Conservation (phyloP, 352 stramenopile species). For the Phytophthora fragariae region DNA sequence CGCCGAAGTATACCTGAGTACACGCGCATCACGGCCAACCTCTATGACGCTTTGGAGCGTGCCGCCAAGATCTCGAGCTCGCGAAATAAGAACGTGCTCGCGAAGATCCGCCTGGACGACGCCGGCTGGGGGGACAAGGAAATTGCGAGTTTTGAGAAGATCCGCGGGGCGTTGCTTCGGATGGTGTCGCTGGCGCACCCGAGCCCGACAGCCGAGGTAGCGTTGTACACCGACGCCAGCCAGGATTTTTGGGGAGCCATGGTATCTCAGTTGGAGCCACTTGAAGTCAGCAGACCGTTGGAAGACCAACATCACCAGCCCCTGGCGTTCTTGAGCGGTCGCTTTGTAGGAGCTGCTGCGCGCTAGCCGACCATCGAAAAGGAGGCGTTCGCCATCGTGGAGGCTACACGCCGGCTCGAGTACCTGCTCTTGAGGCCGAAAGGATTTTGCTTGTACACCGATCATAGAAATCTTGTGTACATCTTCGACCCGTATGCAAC, state of each 20-base stretch:
- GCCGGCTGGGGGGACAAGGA: conserved; percentile 22
- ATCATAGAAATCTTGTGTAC: conserved; percentile 29
- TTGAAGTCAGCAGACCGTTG: no score
- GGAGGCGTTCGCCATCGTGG: neutral
- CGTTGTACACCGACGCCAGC: neutral
- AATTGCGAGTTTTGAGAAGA: neutral
- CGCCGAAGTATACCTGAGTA: no score
- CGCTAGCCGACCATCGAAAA: neutral
- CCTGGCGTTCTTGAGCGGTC: no score
- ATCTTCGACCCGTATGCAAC: conserved; percentile 21
- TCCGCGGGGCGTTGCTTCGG: neutral
- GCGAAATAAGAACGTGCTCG: conserved; percentile 32
- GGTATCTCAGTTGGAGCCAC: no score
- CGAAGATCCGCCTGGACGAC: conserved; percentile 5
- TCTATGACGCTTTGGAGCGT: conserved; percentile 17
- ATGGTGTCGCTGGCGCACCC: conserved; percentile 27
- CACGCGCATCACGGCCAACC: no score
- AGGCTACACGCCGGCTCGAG: neutral
- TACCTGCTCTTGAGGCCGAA: conserved; percentile 19
- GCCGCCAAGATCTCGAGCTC: conserved; percentile 1
- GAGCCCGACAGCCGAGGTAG: neutral
- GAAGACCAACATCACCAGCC: no score
- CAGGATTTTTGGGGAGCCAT: no score
- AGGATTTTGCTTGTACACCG: conserved; percentile 25
- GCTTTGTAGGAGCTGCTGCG: no score